phyloP scores from a whole-genome alignment of 179 eudicot species.

The Beta corolliflora region DNA sequence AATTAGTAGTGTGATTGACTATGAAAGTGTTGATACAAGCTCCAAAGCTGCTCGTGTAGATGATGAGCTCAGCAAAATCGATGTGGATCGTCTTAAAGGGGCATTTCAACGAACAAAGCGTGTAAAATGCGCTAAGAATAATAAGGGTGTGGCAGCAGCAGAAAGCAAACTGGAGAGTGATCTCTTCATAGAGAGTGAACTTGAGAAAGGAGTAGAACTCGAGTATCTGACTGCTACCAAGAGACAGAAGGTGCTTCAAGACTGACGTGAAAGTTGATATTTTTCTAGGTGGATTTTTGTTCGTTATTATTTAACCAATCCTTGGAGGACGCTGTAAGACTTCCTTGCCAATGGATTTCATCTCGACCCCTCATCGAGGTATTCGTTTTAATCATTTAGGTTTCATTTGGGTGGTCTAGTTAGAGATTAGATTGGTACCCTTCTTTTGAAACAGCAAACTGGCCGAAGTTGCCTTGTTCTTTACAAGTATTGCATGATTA shows the following conservation, averaged over 20 bases:
- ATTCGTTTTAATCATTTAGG: neutral
- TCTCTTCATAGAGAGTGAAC: slow-evolving; percentile 58
- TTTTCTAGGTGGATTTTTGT: neutral
- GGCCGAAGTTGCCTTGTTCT: neutral
- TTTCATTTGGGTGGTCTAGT: slow-evolving; percentile 9
- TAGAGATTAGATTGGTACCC: neutral
- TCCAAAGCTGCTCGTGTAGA: slow-evolving; percentile 29
- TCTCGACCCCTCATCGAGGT: too few species aligned
- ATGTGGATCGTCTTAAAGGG: slow-evolving; percentile 45
- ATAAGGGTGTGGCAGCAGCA: slow-evolving; percentile 19
- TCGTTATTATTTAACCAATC: neutral
- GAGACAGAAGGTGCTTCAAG: slow-evolving; percentile 27
- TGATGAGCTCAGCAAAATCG: slow-evolving; percentile 33
- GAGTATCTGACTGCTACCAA: slow-evolving; percentile 31
- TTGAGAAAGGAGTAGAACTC: slow-evolving; percentile 59
- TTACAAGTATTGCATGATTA: neutral
- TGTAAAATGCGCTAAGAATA: slow-evolving; percentile 24
- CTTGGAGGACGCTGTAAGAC: too few species aligned
- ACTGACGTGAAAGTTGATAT: slow-evolving; percentile 10
- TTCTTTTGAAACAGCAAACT: neutral
- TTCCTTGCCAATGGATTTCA: too few species aligned
- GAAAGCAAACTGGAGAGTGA: slow-evolving; percentile 44
- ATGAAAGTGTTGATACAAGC: slow-evolving; percentile 31
- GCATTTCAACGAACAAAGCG: slow-evolving; percentile 45
- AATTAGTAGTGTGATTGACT: slow-evolving; percentile 43